phyloP scores from a whole-genome alignment of 2,329 filamentous ascomycete genomes.

The Fusarium illudens region DNA sequence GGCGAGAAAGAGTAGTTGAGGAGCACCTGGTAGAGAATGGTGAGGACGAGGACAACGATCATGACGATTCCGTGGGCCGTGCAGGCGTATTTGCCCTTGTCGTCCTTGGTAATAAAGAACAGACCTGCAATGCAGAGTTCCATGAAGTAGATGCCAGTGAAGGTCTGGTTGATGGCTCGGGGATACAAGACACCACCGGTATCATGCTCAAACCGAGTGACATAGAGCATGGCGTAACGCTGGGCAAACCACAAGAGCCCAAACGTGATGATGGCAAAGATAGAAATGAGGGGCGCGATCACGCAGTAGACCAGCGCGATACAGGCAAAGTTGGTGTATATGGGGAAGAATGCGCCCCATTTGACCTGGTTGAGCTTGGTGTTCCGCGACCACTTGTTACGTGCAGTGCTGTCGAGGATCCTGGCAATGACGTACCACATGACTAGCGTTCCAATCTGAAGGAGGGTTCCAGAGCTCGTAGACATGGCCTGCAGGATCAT shows the following conservation, averaged over 20 bases:
- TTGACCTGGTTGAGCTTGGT: slow-evolving; percentile 78
- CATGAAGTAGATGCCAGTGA: slow-evolving; percentile 95
- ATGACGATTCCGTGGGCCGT: slow-evolving; percentile 84
- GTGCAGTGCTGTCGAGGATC: slow-evolving; percentile 81
- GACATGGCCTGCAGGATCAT: slow-evolving; percentile 94
- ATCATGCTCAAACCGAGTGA: slow-evolving; percentile 87
- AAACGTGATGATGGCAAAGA: slow-evolving; percentile 95
- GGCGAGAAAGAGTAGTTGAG: slow-evolving; percentile 86
- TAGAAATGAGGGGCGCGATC: slow-evolving; percentile 86
- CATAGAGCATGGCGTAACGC: slow-evolving; percentile 96
- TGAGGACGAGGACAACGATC: slow-evolving; percentile 77
- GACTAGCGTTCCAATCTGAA: slow-evolving; percentile 82
- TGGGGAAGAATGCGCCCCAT: slow-evolving; percentile 94
- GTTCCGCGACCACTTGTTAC: slow-evolving; percentile 86
- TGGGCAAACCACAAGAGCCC: slow-evolving; percentile 92
- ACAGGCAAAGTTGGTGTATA: slow-evolving; percentile 96
- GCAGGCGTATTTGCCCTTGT: slow-evolving; percentile 64
- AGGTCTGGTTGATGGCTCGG: slow-evolving; percentile 91
- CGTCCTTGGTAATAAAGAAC: slow-evolving; percentile 79
- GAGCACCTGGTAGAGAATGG: slow-evolving; percentile 78
- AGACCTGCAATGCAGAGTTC: slow-evolving; percentile 88
- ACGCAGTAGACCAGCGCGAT: slow-evolving; percentile 91
- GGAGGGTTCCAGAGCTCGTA: slow-evolving; percentile 85
- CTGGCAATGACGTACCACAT: slow-evolving; percentile 84
- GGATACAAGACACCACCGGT: slow-evolving; percentile 94